Conservation (phyloP, 371 early-diverging fungal species). For the Mucor piriformis region DNA sequence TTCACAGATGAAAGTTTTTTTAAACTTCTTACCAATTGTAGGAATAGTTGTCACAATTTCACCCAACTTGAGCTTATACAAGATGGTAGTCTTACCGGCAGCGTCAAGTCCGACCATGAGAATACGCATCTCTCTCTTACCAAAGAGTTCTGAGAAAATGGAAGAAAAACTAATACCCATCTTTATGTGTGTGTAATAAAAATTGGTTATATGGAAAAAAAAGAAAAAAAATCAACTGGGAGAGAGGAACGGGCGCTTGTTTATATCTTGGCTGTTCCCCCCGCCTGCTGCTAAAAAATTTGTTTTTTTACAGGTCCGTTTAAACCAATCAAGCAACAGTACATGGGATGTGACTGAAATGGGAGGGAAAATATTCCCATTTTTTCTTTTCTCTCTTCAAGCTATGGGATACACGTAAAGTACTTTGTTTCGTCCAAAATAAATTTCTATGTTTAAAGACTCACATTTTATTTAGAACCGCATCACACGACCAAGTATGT, state of each 20-base stretch:
- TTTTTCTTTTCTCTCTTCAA: background rate
- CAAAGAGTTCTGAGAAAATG: constrained; percentile 56
- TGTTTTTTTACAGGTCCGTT: background rate
- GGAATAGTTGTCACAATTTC: constrained; percentile 98
- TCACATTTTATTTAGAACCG: constrained; percentile 15
- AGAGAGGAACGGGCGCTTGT: background rate
- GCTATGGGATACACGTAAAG: constrained; percentile 24
- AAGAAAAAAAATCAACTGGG: background rate
- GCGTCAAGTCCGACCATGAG: constrained; percentile 97
- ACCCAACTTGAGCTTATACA: constrained; percentile 84
- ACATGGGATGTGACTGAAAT: constrained; percentile 8
- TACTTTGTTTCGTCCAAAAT: constrained; percentile 13
- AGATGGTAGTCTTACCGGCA: constrained; percentile 99
- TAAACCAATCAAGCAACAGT: constrained; percentile 5
- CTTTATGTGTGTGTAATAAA: background rate
- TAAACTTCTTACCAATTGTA: constrained; percentile 60
- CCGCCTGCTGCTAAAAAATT: background rate
- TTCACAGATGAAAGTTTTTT: background rate
- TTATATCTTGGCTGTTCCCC: background rate
- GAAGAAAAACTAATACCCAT: constrained; percentile 58
- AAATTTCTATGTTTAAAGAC: background rate
- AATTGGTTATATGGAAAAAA: background rate
- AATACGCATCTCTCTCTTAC: constrained; percentile 94
- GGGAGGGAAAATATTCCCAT: background rate
- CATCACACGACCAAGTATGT: constrained; percentile 48